A percentile compares a stretch with the other conserved stretches of the same genome.
Evolutionary conservation across 2,329 filamentous ascomycete species (phyloP).

Genomic region (Metarhizium album): DNA sequence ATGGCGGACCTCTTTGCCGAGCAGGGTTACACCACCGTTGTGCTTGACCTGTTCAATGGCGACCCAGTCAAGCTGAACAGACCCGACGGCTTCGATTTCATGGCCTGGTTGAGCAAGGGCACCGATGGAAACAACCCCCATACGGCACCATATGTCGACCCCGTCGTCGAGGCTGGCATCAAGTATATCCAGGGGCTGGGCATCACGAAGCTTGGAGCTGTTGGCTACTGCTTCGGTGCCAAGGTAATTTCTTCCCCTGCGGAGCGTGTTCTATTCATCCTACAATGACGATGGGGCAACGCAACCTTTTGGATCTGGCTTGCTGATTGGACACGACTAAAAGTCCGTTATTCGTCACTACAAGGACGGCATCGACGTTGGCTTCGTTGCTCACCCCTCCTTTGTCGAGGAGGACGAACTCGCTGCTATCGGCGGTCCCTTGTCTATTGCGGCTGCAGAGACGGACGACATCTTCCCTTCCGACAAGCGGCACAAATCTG

Average conservation of each 20-base stretch:
- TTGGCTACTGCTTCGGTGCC: constrained; percentile 57
- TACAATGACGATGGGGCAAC: no score
- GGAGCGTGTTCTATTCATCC: not conserved
- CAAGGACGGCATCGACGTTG: constrained; percentile 43
- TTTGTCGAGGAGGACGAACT: constrained; percentile 51
- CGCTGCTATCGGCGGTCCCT: constrained; percentile 41
- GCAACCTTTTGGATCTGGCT: constrained; percentile 6
- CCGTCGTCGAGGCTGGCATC: constrained; percentile 27
- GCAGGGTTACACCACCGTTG: constrained; percentile 27
- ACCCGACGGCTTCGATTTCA: constrained; percentile 19
- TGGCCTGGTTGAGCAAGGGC: constrained; percentile 28
- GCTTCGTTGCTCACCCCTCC: constrained; percentile 54
- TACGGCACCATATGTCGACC: constrained; percentile 20
- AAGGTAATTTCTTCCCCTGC: constrained; percentile 30
- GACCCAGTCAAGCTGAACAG: constrained; percentile 19
- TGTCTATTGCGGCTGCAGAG: constrained; percentile 54
- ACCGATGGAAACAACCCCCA: constrained; percentile 37
- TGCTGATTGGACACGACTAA: constrained; percentile 26
- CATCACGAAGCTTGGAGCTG: constrained; percentile 41
- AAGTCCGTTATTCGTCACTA: constrained; percentile 61
- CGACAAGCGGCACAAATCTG: constrained; percentile 43
- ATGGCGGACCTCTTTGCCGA: constrained; percentile 29
- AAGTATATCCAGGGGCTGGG: constrained; percentile 45
- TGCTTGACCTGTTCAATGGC: constrained; percentile 28
- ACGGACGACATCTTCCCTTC: constrained; percentile 48